Percentiles rank a stretch among this genome's conserved stretches.
Conservation (phyloP, 1,139 yeast species). For the Arxiozyma telluris region DNA sequence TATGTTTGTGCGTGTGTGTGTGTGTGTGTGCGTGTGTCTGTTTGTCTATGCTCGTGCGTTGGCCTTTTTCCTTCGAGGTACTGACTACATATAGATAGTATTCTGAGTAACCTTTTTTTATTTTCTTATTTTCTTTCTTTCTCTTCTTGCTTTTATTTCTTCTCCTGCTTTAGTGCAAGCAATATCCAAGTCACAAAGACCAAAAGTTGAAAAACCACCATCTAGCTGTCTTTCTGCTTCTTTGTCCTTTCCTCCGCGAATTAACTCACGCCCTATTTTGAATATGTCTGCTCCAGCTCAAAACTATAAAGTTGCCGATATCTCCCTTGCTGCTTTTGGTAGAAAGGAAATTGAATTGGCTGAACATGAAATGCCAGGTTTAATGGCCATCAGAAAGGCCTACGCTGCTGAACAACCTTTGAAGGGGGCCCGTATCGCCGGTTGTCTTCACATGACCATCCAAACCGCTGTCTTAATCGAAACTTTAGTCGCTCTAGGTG, state of each 20-base stretch:
- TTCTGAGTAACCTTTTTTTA: too few species aligned
- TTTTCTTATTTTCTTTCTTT: too few species aligned
- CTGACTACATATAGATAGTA: too few species aligned
- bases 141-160: too few species aligned
- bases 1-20: too few species aligned
- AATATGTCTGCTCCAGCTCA: slow-evolving; percentile 48
- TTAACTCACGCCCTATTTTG: slow-evolving; percentile 7
- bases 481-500: slow-evolving; percentile 96
- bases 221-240: neutral
- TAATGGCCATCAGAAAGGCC: slow-evolving; percentile 92
- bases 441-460: slow-evolving; percentile 99
- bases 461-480: slow-evolving; percentile 99
- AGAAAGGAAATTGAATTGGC: slow-evolving; percentile 99
- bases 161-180: too few species aligned
- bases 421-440: slow-evolving; percentile 98
- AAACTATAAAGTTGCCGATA: slow-evolving; percentile 95
- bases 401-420: slow-evolving; percentile 92
- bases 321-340: slow-evolving; percentile 98
- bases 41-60: too few species aligned
- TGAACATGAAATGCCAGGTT: slow-evolving; percentile 99
- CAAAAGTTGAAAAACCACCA: too few species aligned
- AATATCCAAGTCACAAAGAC: too few species aligned
- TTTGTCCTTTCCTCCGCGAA: neutral
- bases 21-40: too few species aligned
- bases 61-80: too few species aligned